These are phyloP conservation scores for Aureobasidium namibiae DNA, from an alignment of 2,329 filamentous ascomycete species.

Conservation along the genomic window DNA sequence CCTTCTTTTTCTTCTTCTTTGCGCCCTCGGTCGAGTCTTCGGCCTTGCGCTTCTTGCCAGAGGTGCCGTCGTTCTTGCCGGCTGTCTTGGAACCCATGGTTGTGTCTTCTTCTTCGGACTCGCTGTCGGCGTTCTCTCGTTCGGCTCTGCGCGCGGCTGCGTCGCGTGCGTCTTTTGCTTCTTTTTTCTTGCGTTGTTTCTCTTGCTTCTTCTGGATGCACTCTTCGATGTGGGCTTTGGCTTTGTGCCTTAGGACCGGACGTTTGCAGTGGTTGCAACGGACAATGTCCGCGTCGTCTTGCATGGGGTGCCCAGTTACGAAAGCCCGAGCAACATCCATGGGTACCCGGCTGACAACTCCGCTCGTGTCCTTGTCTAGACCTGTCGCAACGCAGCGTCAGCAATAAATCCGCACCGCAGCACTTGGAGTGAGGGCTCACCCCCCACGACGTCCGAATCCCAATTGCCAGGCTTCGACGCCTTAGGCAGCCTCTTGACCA, in stretches of 20 bases:
- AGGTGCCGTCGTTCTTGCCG: conserved; percentile 30
- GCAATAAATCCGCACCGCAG: neutral
- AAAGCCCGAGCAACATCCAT: conserved; percentile 72
- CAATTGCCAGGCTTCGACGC: conserved; percentile 27
- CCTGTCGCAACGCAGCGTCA: neutral
- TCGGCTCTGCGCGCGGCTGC: conserved; percentile 37
- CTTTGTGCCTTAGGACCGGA: conserved; percentile 65
- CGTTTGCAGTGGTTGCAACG: conserved; percentile 92
- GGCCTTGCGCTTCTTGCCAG: conserved; percentile 40
- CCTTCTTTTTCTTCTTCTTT: conserved; percentile 66
- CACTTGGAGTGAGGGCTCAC: conserved; percentile 8
- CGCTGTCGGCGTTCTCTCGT: conserved; percentile 25
- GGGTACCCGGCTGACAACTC: conserved; percentile 54
- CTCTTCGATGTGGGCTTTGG: conserved; percentile 70
- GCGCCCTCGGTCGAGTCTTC: conserved; percentile 58
- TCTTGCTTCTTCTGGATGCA: conserved; percentile 77
- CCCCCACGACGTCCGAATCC: conserved; percentile 23
- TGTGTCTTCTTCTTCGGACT: conserved; percentile 15
- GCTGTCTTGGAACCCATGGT: conserved; percentile 31
- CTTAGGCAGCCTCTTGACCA: conserved; percentile 23
- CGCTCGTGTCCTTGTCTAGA: conserved; percentile 12
- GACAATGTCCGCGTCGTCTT: conserved; percentile 70
- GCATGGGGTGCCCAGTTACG: conserved; percentile 68
- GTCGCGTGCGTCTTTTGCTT: conserved; percentile 51
- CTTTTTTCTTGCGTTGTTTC: conserved; percentile 53